Percentiles rank a stretch among this genome's conserved stretches.
Conservation (phyloP, 805 yeast species). For the Isabelozyma gotoi region DNA sequence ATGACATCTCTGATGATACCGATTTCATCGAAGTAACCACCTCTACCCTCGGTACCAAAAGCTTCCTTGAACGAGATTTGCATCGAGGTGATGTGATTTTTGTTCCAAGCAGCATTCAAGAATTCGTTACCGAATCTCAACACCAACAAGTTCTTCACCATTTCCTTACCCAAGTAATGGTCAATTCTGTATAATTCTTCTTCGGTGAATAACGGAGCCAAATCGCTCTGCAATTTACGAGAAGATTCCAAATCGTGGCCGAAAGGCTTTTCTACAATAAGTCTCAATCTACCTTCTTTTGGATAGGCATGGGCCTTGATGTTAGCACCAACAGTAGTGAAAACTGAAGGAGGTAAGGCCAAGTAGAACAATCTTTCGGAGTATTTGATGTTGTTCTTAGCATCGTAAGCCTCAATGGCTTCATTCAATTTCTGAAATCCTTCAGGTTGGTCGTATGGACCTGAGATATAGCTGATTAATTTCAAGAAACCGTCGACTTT, state of each 20-base stretch:
- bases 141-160: conserved; percentile 91
- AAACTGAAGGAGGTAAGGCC: conserved; percentile 93
- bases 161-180: conserved; percentile 96
- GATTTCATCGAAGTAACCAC: conserved; percentile 93
- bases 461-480: conserved; percentile 67
- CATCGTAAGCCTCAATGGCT: conserved; percentile 61
- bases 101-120: conserved; percentile 87
- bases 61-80: conserved; percentile 95
- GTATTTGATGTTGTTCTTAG: conserved; percentile 37
- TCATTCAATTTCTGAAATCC: conserved; percentile 64
- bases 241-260: conserved; percentile 87
- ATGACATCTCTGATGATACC: conserved; percentile 97
- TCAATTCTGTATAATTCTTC: conserved; percentile 94
- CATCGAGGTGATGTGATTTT: conserved; percentile 69
- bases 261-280: conserved; percentile 95
- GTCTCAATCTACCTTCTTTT: conserved; percentile 59
- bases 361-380: conserved; percentile 86
- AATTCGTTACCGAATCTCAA: conserved; percentile 90
- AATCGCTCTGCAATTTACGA: conserved; percentile 68
- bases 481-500: conserved; percentile 64
- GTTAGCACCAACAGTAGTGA: conserved; percentile 72
- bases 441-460: conserved; percentile 76
- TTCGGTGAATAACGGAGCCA: conserved; percentile 86
- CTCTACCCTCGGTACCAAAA: conserved; percentile 99
- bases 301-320: conserved; percentile 71